Percentiles rank a stretch among this genome's conserved stretches.
phyloP scores from a whole-genome alignment of 805 yeast species.

The Wickerhamiella azymoides region DNA sequence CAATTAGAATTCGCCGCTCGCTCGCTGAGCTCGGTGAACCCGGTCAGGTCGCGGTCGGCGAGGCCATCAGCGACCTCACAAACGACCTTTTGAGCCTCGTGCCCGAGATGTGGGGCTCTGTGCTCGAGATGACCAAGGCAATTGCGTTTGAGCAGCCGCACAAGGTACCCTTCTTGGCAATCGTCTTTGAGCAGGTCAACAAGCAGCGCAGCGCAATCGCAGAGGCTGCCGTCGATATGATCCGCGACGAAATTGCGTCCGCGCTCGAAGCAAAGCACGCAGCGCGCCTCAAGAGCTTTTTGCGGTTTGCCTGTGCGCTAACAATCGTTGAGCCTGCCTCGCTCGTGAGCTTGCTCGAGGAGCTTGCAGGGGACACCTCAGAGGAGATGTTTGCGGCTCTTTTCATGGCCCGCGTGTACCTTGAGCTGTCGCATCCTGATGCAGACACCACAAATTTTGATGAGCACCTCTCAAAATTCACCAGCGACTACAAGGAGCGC shows the following conservation, averaged over 20 bases:
- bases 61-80: conserved; percentile 1
- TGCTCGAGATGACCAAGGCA: conserved; percentile 52
- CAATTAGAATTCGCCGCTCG: conserved; percentile 23
- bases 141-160: conserved; percentile 82
- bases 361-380: conserved; percentile 30
- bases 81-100: conserved; percentile 25
- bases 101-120: conserved; percentile 46
- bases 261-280: conserved; percentile 38
- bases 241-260: conserved; percentile 49
- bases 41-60: conserved; percentile 15
- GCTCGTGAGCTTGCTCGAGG: conserved; percentile 35
- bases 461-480: neutral
- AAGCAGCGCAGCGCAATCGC: conserved; percentile 53
- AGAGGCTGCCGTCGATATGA: conserved; percentile 49
- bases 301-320: conserved; percentile 57
- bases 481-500: neutral
- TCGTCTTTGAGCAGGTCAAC: conserved; percentile 52
- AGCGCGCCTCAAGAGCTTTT: conserved; percentile 53
- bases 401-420: conserved; percentile 14
- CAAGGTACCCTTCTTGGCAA: conserved; percentile 59
- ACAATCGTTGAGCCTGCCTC: conserved; percentile 46
- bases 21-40: conserved; percentile 50
- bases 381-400: conserved; percentile 30
- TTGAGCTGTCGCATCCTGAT: neutral
- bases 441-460: neutral